These are phyloP conservation scores for Talaromyces atroroseus DNA, from an alignment of 2,329 filamentous ascomycete genomes.

Conservation along the genomic window DNA sequence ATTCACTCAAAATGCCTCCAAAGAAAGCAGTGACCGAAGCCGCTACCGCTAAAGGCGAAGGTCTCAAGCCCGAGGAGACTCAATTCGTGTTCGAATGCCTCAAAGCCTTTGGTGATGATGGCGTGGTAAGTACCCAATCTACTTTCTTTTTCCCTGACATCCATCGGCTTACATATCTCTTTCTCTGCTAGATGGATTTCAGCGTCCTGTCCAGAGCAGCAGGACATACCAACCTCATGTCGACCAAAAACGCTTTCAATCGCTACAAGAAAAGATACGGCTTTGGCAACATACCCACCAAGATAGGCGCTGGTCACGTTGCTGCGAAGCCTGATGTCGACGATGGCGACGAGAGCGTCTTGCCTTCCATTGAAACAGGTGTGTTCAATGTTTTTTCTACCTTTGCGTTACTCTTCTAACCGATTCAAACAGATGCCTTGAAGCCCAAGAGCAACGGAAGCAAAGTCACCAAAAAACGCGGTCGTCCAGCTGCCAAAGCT, in stretches of 20 bases:
- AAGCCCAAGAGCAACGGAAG: background rate
- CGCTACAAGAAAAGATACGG: conserved; percentile 9
- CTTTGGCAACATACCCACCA: background rate
- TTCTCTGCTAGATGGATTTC: conserved; percentile 5
- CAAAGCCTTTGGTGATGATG: background rate
- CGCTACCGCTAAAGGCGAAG: background rate
- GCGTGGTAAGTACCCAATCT: background rate
- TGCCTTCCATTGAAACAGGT: background rate
- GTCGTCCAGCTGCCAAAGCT: background rate
- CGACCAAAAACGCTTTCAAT: conserved; percentile 1
- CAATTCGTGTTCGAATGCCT: conserved; percentile 5
- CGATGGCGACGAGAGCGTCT: background rate
- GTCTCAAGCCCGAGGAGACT: conserved; percentile 2
- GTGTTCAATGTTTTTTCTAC: background rate
- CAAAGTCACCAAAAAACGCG: conserved; percentile 10
- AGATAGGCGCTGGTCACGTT: background rate
- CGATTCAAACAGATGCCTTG: background rate
- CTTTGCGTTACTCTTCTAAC: background rate
- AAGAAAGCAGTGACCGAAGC: background rate
- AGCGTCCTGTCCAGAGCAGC: conserved; percentile 1
- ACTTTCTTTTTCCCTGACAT: background rate
- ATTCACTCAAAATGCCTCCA: conserved; percentile 4
- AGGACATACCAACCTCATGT: conserved; percentile 10
- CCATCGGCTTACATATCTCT: background rate
- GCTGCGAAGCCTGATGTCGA: background rate